A percentile compares a stretch with the other conserved stretches of the same genome.
These are phyloP conservation scores for Coprinopsis strossmayeri DNA, from an alignment of 768 basidiomycete species.

Conservation along the genomic window DNA sequence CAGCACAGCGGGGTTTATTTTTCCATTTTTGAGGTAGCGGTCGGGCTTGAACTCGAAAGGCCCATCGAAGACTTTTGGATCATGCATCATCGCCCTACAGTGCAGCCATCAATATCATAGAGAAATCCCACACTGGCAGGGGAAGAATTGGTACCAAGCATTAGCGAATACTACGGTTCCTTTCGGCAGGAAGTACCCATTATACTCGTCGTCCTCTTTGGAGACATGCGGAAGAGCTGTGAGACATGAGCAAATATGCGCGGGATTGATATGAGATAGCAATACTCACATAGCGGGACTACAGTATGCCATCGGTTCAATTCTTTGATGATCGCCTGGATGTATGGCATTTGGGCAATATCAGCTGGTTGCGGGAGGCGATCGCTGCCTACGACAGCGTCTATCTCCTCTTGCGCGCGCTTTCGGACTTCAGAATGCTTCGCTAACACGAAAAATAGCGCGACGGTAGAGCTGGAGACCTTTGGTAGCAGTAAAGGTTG, in stretches of 20 bases:
- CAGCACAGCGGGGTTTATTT: neutral
- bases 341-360: slow-evolving; percentile 17
- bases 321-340: slow-evolving; percentile 20
- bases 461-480: neutral
- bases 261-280: neutral
- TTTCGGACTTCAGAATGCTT: slow-evolving; percentile 1
- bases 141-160: neutral
- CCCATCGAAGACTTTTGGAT: slow-evolving; percentile 24
- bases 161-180: slow-evolving; percentile 5
- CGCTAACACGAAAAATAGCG: neutral
- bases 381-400: slow-evolving; percentile 15
- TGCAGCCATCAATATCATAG: neutral
- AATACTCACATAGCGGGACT: slow-evolving; percentile 12
- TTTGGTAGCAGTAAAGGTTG: too few species aligned
- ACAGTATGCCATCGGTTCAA: slow-evolving; percentile 13
- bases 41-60: slow-evolving; percentile 25
- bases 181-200: slow-evolving; percentile 7
- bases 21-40: slow-evolving; percentile 18
- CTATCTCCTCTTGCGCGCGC: slow-evolving; percentile 6
- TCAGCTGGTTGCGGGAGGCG: slow-evolving; percentile 21
- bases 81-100: slow-evolving; percentile 26
- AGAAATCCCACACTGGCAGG: neutral
- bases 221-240: slow-evolving; percentile 7
- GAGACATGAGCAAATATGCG: neutral
- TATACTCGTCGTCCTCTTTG: slow-evolving; percentile 2